Evolutionary conservation across 2,329 filamentous ascomycete genomes (phyloP).

Genomic region (Calonectria crousiana): DNA sequence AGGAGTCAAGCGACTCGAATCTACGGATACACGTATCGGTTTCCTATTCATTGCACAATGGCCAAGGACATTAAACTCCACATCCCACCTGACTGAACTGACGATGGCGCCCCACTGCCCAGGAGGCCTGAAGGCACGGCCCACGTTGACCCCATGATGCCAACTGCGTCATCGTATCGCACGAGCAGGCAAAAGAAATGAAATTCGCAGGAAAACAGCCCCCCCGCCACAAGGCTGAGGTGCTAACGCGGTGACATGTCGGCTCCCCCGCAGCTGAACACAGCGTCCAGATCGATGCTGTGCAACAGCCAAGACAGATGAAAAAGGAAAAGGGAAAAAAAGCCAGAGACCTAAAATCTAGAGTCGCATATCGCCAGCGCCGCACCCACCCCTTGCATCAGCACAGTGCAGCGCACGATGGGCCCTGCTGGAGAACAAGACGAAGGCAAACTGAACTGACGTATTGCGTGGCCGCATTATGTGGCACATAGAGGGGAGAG

Average conservation of each 20-base stretch:
- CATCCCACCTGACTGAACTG: conserved; percentile 15
- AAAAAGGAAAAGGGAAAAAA: conserved; percentile 4
- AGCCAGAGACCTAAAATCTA: background rate
- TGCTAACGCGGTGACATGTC: background rate
- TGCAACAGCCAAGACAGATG: background rate
- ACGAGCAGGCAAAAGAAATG: conserved; percentile 10
- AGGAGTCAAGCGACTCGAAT: background rate
- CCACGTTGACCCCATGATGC: conserved; percentile 22
- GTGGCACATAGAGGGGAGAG: conserved; percentile 4
- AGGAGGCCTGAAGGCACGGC: conserved; percentile 21
- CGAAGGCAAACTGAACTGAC: background rate
- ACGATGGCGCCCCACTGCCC: conserved; percentile 12
- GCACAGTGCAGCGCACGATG: conserved; percentile 3
- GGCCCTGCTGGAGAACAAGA: background rate
- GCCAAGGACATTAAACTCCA: background rate
- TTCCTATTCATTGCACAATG: background rate
- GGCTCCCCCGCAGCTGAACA: background rate
- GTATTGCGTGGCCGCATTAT: conserved; percentile 3
- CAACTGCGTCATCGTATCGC: conserved; percentile 24
- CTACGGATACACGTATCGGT: background rate
- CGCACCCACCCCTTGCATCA: conserved; percentile 22
- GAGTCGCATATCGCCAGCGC: background rate
- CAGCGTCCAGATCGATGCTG: background rate
- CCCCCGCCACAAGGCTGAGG: conserved; percentile 5
- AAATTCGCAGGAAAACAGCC: background rate